A percentile compares a stretch with the other conserved stretches of the same genome.
Evolutionary conservation across 768 basidiomycete genomes (phyloP).

Genomic region (Lentinula edodes): DNA sequence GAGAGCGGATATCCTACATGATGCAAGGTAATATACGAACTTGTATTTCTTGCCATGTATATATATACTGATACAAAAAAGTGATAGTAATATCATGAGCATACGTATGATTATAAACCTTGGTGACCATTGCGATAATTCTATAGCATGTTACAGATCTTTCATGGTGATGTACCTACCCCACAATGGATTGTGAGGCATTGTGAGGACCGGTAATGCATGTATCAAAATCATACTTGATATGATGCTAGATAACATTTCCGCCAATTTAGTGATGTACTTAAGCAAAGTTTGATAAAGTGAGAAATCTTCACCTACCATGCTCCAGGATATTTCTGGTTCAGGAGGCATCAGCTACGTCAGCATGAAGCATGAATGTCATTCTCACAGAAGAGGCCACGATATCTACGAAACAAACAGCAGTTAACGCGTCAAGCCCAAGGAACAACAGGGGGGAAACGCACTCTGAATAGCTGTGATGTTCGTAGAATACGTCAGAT

Average conservation of each 20-base stretch:
- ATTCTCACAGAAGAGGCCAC: slow-evolving; percentile 40
- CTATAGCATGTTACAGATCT: not conserved
- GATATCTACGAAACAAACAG: slow-evolving; percentile 22
- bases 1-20: too few relatives aligned
- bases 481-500: slow-evolving; percentile 48
- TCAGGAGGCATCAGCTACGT: not conserved
- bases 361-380: not conserved
- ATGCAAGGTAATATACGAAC: too few relatives aligned
- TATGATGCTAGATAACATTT: not conserved
- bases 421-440: not conserved
- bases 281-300: too few relatives aligned
- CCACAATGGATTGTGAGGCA: not conserved
- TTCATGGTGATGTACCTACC: not conserved
- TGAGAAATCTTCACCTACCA: too few relatives aligned
- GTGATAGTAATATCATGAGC: not conserved
- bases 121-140: not conserved
- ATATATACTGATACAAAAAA: not conserved
- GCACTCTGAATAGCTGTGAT: slow-evolving; percentile 46
- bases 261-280: not conserved
- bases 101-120: not conserved
- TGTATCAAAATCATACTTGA: not conserved
- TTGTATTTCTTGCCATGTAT: too few relatives aligned
- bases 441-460: not conserved
- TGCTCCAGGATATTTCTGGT: slow-evolving; percentile 36
- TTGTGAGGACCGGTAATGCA: not conserved